A percentile compares a stretch with the other conserved stretches of the same genome.
Conservation (phyloP, 805 yeast species). For the Jamesozyma jinghongensis region DNA sequence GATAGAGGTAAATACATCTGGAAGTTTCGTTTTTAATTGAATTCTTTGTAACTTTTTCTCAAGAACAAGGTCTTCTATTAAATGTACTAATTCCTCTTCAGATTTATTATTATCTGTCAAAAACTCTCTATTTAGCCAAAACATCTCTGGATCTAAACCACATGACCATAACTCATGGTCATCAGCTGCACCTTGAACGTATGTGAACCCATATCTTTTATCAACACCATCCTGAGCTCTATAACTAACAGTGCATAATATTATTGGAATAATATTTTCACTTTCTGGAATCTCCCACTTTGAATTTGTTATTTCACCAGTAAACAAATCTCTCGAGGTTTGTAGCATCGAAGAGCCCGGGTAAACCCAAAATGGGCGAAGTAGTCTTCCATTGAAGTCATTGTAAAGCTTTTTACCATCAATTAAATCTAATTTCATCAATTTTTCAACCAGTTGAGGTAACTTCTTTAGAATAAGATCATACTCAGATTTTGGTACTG, state of each 20-base stretch:
- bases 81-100: conserved; percentile 26
- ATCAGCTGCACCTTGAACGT: conserved; percentile 92
- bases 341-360: conserved; percentile 37
- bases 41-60: not conserved
- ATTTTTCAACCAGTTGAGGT: conserved; percentile 40
- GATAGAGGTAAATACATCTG: conserved; percentile 9
- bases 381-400: conserved; percentile 37
- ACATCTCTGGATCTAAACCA: conserved; percentile 41
- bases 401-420: conserved; percentile 26
- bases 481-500: conserved; percentile 51
- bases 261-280: conserved; percentile 34
- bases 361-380: conserved; percentile 62
- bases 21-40: not conserved
- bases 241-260: conserved; percentile 55
- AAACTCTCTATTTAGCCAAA: conserved; percentile 42
- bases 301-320: conserved; percentile 20
- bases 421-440: conserved; percentile 35
- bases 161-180: conserved; percentile 84
- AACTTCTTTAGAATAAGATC: conserved; percentile 40
- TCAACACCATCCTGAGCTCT: conserved; percentile 51
- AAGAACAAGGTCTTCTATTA: conserved; percentile 5
- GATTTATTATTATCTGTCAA: conserved; percentile 23
- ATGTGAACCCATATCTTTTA: conserved; percentile 40
- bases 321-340: conserved; percentile 20
- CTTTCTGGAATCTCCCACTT: conserved; percentile 31